A percentile compares a stretch with the other conserved stretches of the same genome.
Evolutionary conservation across 1,284 basidiomycete genomes (phyloP).

Genomic region (Rhodotorula sp.): DNA sequence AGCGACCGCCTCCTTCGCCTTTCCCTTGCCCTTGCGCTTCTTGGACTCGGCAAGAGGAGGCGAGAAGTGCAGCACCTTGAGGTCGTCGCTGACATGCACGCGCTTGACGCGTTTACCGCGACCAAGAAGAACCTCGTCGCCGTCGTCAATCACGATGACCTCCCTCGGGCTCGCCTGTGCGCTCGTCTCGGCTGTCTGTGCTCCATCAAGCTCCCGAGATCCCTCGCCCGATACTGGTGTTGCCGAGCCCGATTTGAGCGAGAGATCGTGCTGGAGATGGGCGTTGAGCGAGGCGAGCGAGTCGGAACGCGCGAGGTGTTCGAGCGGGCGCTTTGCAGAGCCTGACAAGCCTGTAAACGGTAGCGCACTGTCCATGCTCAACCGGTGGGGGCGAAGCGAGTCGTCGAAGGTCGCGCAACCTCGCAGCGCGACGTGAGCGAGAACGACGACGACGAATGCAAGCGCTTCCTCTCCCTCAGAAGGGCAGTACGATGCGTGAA

Average conservation of each 20-base stretch:
- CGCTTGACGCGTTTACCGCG: too few relatives aligned
- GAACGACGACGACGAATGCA: not conserved
- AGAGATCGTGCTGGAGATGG: not conserved
- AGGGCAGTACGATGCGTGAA: not conserved
- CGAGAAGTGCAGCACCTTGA: not conserved
- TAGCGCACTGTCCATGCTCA: not conserved
- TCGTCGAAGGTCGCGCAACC: not conserved
- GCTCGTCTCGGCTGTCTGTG: not conserved
- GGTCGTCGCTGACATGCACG: too few relatives aligned
- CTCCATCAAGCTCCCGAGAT: not conserved
- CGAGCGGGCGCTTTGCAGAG: constrained; percentile 1
- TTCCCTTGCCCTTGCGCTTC: not conserved
- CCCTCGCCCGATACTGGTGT: not conserved
- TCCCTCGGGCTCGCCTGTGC: too few relatives aligned
- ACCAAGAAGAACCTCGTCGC: too few relatives aligned
- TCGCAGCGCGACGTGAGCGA: not conserved
- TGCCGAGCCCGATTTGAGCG: not conserved
- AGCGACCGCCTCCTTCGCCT: not conserved
- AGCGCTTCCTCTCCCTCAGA: not conserved
- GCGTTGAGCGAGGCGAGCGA: constrained; percentile 5
- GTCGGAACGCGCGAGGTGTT: not conserved
- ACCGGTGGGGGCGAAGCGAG: not conserved
- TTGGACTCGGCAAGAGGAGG: not conserved
- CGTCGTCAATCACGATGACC: too few relatives aligned
- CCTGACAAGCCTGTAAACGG: too few relatives aligned